phyloP scores from a whole-genome alignment of 2,329 filamentous ascomycete species.

The Colletotrichum limetticola region DNA sequence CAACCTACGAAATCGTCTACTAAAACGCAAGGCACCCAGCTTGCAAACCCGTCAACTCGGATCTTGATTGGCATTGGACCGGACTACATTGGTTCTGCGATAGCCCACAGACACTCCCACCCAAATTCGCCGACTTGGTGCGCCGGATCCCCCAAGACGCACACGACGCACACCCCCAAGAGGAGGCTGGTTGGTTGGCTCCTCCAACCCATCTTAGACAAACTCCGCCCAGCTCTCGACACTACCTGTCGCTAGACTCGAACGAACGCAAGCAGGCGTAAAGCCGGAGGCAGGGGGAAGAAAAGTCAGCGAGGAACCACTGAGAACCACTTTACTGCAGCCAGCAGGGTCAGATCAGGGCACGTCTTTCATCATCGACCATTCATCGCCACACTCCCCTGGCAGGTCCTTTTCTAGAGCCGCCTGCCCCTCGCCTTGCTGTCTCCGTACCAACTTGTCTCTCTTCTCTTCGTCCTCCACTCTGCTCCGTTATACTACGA shows the following conservation, averaged over 20 bases:
- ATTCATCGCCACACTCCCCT: slow-evolving; percentile 36
- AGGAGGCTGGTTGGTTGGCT: slow-evolving; percentile 28
- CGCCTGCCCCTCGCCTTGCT: slow-evolving; percentile 32
- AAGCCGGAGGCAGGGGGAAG: slow-evolving; percentile 32
- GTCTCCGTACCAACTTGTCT: slow-evolving; percentile 22
- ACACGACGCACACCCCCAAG: slow-evolving; percentile 4
- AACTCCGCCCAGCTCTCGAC: slow-evolving; percentile 31
- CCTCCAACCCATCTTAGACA: slow-evolving; percentile 12
- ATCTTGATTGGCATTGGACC: slow-evolving; percentile 32
- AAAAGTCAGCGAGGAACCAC: slow-evolving; percentile 34
- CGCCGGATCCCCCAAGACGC: slow-evolving; percentile 27
- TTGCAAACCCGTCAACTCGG: slow-evolving; percentile 23
- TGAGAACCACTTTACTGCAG: slow-evolving; percentile 33
- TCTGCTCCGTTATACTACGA: slow-evolving; percentile 1
- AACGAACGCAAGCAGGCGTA: slow-evolving; percentile 35
- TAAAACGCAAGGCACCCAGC: slow-evolving; percentile 2
- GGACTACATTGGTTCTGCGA: slow-evolving; percentile 30
- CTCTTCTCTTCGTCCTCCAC: slow-evolving; percentile 33
- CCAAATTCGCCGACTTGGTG: slow-evolving; percentile 33
- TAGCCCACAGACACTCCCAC: slow-evolving; percentile 34
- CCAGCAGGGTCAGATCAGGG: slow-evolving; percentile 34
- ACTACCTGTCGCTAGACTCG: slow-evolving; percentile 26
- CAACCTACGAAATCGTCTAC: slow-evolving; percentile 3
- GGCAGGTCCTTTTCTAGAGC: slow-evolving; percentile 34
- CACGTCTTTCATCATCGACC: slow-evolving; percentile 37